Conservation (phyloP, 1,139 yeast species). For the Nakaseomyces kungkrabaensis region DNA sequence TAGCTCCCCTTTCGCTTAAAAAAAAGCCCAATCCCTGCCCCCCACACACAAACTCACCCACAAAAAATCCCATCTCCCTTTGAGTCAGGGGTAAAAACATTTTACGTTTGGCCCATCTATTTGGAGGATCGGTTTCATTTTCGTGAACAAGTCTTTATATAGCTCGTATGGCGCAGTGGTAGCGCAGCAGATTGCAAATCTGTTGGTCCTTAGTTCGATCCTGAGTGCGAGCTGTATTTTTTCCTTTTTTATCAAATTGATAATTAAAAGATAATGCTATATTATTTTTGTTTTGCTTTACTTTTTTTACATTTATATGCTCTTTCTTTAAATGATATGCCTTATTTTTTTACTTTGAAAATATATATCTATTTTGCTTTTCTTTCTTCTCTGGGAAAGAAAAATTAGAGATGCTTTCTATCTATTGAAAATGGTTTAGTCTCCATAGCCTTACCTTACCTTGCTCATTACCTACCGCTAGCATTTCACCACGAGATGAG, state of each 20-base stretch:
- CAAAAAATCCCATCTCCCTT: too few species aligned
- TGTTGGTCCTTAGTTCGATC: constrained; percentile 81
- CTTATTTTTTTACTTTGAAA: too few species aligned
- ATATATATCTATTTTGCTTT: constrained; percentile 35
- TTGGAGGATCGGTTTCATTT: too few species aligned
- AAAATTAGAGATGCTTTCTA: constrained; percentile 19
- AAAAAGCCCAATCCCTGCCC: too few species aligned
- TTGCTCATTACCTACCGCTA: constrained; percentile 82
- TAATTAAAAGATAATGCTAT: too few species aligned
- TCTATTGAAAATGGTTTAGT: constrained; percentile 54
- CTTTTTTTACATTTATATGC: neutral
- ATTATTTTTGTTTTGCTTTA: too few species aligned
- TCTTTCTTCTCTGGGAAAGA: constrained; percentile 10
- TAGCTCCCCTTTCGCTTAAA: too few species aligned
- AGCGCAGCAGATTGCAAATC: constrained; percentile 91
- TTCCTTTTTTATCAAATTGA: constrained; percentile 6
- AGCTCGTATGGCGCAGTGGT: constrained; percentile 82
- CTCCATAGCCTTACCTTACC: constrained; percentile 90
- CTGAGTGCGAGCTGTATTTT: constrained; percentile 60
- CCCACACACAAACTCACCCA: too few species aligned
- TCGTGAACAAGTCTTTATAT: neutral
- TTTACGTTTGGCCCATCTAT: too few species aligned
- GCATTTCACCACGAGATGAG: constrained; percentile 72
- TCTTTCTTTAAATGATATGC: constrained; percentile 9
- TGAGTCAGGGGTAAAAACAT: too few species aligned